These are phyloP conservation scores for Fusarium sacchari DNA, from an alignment of 2,329 filamentous ascomycete species.

Conservation along the genomic window DNA sequence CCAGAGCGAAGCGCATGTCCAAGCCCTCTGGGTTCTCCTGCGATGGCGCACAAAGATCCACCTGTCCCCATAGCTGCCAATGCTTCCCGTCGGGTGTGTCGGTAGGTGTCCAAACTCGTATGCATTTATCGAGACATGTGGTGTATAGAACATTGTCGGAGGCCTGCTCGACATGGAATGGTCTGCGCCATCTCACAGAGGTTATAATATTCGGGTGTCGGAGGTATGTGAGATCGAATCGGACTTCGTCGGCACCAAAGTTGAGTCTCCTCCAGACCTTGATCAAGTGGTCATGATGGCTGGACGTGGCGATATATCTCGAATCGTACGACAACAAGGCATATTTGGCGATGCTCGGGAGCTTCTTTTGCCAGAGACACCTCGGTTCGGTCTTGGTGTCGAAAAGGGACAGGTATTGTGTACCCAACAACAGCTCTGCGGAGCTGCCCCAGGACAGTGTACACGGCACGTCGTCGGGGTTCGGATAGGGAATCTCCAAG, in stretches of 20 bases:
- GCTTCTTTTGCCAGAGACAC: constrained; percentile 76
- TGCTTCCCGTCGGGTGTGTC: constrained; percentile 77
- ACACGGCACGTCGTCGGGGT: constrained; percentile 50
- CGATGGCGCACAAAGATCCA: constrained; percentile 80
- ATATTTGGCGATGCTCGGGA: constrained; percentile 78
- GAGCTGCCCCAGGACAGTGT: constrained; percentile 85
- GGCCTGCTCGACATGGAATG: constrained; percentile 79
- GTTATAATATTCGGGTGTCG: constrained; percentile 86
- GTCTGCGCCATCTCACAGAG: constrained; percentile 84
- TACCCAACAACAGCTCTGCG: constrained; percentile 85
- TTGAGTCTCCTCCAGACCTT: constrained; percentile 93
- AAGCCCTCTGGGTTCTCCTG: constrained; percentile 51
- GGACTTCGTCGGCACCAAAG: constrained; percentile 82
- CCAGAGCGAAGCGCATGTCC: constrained; percentile 65
- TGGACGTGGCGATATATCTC: constrained; percentile 83
- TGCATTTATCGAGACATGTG: constrained; percentile 79
- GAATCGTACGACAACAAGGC: constrained; percentile 88
- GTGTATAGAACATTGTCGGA: constrained; percentile 92
- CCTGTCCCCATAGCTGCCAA: constrained; percentile 80
- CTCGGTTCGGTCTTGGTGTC: constrained; percentile 59
- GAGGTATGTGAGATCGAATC: constrained; percentile 92
- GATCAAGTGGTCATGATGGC: constrained; percentile 80
- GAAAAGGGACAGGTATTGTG: constrained; percentile 76
- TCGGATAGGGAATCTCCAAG: constrained; percentile 57
- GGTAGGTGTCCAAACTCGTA: constrained; percentile 85